These are phyloP conservation scores for Xylaria sp. DNA, from an alignment of 2,329 filamentous ascomycete genomes.

Conservation along the genomic window DNA sequence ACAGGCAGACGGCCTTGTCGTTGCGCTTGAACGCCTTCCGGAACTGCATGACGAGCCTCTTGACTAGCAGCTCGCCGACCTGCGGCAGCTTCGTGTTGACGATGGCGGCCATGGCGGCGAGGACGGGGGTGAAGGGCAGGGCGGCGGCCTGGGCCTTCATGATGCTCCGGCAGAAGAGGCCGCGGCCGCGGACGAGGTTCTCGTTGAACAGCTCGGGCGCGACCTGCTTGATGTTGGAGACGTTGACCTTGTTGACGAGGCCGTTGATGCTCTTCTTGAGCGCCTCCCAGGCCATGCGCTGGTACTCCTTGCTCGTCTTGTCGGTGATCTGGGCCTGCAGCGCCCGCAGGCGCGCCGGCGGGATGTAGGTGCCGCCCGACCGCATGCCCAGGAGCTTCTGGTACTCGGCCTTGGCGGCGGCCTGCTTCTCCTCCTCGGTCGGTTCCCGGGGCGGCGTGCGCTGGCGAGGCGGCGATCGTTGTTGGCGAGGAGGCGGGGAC, in stretches of 20 bases:
- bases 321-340: slow-evolving; percentile 97
- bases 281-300: slow-evolving; percentile 98
- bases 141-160: slow-evolving; percentile 98
- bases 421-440: slow-evolving; percentile 83
- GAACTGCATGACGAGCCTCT: slow-evolving; percentile 86
- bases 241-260: slow-evolving; percentile 98
- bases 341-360: slow-evolving; percentile 84
- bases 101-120: slow-evolving; percentile 92
- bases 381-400: slow-evolving; percentile 90
- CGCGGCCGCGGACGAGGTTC: slow-evolving; percentile 88
- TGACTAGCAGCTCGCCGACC: slow-evolving; percentile 87
- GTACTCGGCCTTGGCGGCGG: slow-evolving; percentile 87
- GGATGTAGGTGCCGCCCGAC: slow-evolving; percentile 95
- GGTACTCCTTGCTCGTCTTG: slow-evolving; percentile 94
- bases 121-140: slow-evolving; percentile 94
- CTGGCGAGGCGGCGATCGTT: slow-evolving; percentile 28
- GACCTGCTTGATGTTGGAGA: slow-evolving; percentile 96
- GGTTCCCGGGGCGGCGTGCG: slow-evolving; percentile 41
- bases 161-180: slow-evolving; percentile 91
- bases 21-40: slow-evolving; percentile 94
- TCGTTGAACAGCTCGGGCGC: slow-evolving; percentile 95
- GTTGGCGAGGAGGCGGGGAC: slow-evolving; percentile 21
- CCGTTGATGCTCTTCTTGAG: slow-evolving; percentile 99
- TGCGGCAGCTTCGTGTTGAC: slow-evolving; percentile 97
- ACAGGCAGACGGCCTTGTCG: slow-evolving; percentile 93